These are phyloP conservation scores for Xerocomus potaroensis DNA, from an alignment of 768 basidiomycete species.

Conservation along the genomic window DNA sequence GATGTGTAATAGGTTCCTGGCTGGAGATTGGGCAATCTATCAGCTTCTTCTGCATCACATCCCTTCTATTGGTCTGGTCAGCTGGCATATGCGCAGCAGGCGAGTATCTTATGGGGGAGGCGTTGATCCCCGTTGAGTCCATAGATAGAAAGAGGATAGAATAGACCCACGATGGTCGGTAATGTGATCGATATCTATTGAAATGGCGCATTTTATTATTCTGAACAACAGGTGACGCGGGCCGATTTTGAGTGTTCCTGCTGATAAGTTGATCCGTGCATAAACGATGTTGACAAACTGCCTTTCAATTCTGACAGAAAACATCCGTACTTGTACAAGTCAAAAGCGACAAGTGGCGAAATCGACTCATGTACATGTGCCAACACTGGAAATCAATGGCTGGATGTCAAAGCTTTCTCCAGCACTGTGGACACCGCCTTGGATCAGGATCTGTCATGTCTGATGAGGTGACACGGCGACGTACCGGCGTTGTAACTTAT, in stretches of 20 bases:
- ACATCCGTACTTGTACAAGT: background rate
- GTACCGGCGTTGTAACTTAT: slow-evolving; percentile 66
- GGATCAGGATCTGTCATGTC: background rate
- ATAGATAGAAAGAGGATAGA: slow-evolving; percentile 19
- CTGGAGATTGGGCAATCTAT: slow-evolving; percentile 87
- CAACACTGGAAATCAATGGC: slow-evolving; percentile 11
- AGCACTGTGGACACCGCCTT: slow-evolving; percentile 8
- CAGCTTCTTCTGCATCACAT: slow-evolving; percentile 83
- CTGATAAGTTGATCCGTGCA: slow-evolving; percentile 3
- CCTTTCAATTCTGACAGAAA: background rate
- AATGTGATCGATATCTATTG: slow-evolving; percentile 3
- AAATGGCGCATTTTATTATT: background rate
- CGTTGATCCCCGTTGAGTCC: slow-evolving; percentile 19
- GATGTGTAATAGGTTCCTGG: slow-evolving; percentile 60
- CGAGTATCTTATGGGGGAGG: slow-evolving; percentile 58
- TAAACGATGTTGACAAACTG: background rate
- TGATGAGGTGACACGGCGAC: slow-evolving; percentile 17
- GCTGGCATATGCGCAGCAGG: slow-evolving; percentile 72
- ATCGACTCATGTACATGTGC: background rate
- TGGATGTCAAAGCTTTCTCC: slow-evolving; percentile 14
- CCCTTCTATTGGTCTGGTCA: slow-evolving; percentile 73
- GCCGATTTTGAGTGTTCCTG: background rate
- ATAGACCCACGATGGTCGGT: slow-evolving; percentile 25
- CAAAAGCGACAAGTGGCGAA: background rate
- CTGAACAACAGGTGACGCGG: slow-evolving; percentile 2